phyloP scores from a whole-genome alignment of 2,329 filamentous ascomycete species.

The Pleomassaria siparia region DNA sequence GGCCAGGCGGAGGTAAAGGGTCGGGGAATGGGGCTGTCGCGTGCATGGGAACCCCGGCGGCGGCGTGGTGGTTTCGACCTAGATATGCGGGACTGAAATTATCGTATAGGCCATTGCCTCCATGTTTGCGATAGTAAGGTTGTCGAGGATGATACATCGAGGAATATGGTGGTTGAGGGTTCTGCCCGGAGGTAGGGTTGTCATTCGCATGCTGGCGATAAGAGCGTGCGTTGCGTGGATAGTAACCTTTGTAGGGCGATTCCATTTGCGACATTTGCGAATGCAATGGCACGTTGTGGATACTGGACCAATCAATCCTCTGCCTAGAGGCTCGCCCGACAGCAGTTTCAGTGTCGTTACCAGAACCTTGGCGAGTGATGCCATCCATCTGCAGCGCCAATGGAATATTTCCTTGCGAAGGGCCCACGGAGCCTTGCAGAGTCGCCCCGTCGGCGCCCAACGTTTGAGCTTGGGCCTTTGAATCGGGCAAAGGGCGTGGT shows the following conservation, averaged over 20 bases:
- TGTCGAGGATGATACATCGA: neutral
- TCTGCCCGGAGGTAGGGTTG: neutral
- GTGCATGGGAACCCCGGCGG: slow-evolving; percentile 31
- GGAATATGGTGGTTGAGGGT: neutral
- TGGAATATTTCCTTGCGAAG: neutral
- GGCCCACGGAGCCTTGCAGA: neutral
- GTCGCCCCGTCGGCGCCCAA: neutral
- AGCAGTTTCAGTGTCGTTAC: neutral
- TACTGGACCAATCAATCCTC: slow-evolving; percentile 3
- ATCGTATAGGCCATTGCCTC: slow-evolving; percentile 28
- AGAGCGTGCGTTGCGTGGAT: neutral
- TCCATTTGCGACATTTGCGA: neutral
- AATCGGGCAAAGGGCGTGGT: neutral
- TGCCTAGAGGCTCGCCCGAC: neutral
- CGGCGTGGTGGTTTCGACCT: slow-evolving; percentile 9
- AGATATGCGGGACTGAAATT: neutral
- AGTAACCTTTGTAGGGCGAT: neutral
- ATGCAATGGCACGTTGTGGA: neutral
- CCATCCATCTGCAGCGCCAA: slow-evolving; percentile 9
- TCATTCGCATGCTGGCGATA: neutral
- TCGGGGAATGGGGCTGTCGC: slow-evolving; percentile 34
- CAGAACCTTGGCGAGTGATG: slow-evolving; percentile 5
- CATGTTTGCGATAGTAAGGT: neutral
- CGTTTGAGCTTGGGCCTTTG: neutral
- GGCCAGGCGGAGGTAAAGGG: slow-evolving; percentile 28